phyloP scores from a whole-genome alignment of 2,329 filamentous ascomycete genomes.

The Lecanicillium sp. region DNA sequence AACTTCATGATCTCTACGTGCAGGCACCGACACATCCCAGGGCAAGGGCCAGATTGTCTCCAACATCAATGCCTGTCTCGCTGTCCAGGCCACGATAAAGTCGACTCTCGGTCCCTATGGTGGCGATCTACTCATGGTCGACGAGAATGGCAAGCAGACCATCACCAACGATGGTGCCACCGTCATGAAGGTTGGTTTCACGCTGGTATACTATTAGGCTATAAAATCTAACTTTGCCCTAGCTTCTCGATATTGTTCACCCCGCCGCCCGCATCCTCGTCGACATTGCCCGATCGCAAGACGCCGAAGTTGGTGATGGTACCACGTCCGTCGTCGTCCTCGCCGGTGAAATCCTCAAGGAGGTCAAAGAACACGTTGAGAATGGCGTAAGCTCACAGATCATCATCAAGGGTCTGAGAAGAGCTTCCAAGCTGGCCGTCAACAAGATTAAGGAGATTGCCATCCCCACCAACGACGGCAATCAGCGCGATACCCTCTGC shows the following conservation, averaged over 20 bases:
- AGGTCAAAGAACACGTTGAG: conserved; percentile 93
- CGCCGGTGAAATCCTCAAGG: conserved; percentile 95
- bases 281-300: conserved; percentile 97
- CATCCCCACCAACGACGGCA: conserved; percentile 73
- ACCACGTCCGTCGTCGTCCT: conserved; percentile 96
- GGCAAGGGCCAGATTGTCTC: conserved; percentile 94
- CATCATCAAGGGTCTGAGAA: conserved; percentile 92
- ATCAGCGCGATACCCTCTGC: conserved; percentile 77
- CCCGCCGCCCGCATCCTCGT: conserved; percentile 94
- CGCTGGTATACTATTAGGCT: neutral
- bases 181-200: conserved; percentile 79
- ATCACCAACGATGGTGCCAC: conserved; percentile 99
- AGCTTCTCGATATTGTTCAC: conserved; percentile 98
- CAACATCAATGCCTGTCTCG: conserved; percentile 97
- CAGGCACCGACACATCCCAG: conserved; percentile 95
- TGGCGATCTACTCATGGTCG: conserved; percentile 91
- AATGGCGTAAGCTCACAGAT: conserved; percentile 95
- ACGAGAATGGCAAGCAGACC: conserved; percentile 90
- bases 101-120: conserved; percentile 94
- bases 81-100: conserved; percentile 93
- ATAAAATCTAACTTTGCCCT: conserved; percentile 16
- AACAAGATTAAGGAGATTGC: conserved; percentile 99
- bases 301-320: conserved; percentile 96
- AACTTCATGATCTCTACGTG: conserved; percentile 16
- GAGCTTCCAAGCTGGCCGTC: conserved; percentile 82